Evolutionary conservation across 805 yeast genomes (phyloP).

Genomic region (Clavispora asparagi): DNA sequence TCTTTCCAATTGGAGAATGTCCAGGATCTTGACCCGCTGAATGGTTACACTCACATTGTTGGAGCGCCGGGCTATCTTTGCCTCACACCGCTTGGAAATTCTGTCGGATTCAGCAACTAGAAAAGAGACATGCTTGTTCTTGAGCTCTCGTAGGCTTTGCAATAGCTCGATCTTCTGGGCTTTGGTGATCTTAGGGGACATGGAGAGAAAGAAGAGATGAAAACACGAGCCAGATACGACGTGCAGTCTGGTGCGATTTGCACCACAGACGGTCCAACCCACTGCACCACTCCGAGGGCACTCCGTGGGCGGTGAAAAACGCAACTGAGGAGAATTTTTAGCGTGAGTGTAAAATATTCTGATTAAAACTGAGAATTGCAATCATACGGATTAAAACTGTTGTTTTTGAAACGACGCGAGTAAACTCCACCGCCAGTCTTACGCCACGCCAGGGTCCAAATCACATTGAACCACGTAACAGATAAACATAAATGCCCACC

Average conservation of each 20-base stretch:
- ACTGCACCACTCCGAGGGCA: no score
- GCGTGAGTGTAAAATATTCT: no score
- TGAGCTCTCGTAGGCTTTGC: slow-evolving; percentile 20
- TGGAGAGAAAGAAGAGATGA: not conserved
- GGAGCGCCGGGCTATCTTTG: slow-evolving; percentile 36
- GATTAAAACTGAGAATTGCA: no score
- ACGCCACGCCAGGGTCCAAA: no score
- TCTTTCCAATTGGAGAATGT: slow-evolving; percentile 43
- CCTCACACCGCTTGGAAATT: slow-evolving; percentile 23
- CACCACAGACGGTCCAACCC: no score
- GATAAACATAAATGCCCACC: no score
- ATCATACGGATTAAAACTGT: no score
- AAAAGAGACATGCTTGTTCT: slow-evolving; percentile 15
- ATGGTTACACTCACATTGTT: slow-evolving; percentile 45
- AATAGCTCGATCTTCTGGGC: slow-evolving; percentile 35
- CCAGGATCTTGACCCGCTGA: slow-evolving; percentile 43
- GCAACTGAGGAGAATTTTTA: no score
- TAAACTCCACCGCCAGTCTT: no score
- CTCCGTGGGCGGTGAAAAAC: no score
- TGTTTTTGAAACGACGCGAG: no score
- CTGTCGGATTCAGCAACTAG: slow-evolving; percentile 23
- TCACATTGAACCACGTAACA: no score
- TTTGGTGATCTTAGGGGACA: slow-evolving; percentile 6
- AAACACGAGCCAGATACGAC: not conserved
- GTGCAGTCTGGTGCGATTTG: not conserved